Base-by-base conservation (phyloP, 495 filamentous ascomycete species). In the Articulospora tetracladia region DNA sequence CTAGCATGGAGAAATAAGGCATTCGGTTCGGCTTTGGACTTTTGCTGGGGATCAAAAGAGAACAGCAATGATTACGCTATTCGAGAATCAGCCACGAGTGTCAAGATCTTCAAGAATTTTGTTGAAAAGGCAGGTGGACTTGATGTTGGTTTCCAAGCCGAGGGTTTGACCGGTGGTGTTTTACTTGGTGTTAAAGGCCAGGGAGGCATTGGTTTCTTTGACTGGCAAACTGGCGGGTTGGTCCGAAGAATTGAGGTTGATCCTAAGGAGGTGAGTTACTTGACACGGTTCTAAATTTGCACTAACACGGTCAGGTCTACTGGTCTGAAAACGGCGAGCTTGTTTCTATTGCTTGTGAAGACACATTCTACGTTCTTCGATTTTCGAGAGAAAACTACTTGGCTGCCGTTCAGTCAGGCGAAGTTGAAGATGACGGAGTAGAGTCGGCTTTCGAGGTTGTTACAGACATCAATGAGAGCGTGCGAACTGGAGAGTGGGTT, bases 31-130 rank as follows among this genome's bases (percentile, higher is more conserved):
- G 94, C 92, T 12, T 77, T 97, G 34, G 94, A 99, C 72, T 99
- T 99, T 70, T 92, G 90, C 15, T 99, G 94, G 94, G 95, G 90
- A 1, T 89, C 90, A 20, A 97, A 97, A 73, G 95, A 97, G 48
- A 96, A 98, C 76, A 96, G 91, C 72, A 98, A 97, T 72, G 95
- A 99, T 68, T 98, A 94, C 65, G 94, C 94, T 41, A 98, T 99
- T 65, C 86, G 94, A 19, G 94, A 98, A 72, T 97, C 92, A 11
- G 71, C 88, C 6, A 94, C 91, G 23, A 96, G 90, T 69, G 91
- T 99, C 66, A 96, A 96, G 78, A 86, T 97, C 26, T 98, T 92
- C 80, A 91, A 92, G 72, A 98, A 98, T 71, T 98, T 99, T 76
- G 91, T 96, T 67, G 93, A 98, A 70, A 93, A 93, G 70, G 78